Conservation (phyloP, 1,139 yeast genomes). For the Pneumocystis jirovecii region DNA sequence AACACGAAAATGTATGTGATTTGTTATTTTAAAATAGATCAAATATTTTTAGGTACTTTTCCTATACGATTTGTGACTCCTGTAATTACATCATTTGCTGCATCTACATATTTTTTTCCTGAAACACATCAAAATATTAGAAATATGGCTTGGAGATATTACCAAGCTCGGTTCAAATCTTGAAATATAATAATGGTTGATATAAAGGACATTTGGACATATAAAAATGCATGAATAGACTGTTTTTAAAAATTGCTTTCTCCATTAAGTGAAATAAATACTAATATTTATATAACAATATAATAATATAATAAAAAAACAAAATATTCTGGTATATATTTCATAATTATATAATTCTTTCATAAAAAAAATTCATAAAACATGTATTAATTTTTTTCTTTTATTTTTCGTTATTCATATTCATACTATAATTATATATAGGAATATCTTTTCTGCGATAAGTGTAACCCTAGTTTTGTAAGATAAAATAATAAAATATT, state of each 20-base stretch:
- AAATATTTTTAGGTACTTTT: conserved; percentile 1
- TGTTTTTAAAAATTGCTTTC: neutral
- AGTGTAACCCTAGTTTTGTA: neutral
- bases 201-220: neutral
- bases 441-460: neutral
- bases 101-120: conserved; percentile 9
- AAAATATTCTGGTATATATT: too few relatives aligned
- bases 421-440: neutral
- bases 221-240: neutral
- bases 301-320: neutral
- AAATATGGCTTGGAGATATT: neutral
- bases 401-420: neutral
- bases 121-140: conserved; percentile 10
- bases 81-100: conserved; percentile 8
- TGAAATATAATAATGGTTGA: neutral
- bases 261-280: too few relatives aligned
- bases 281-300: too few relatives aligned
- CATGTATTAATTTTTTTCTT: neutral
- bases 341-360: neutral
- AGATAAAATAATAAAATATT: neutral
- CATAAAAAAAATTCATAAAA: neutral
- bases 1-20: conserved; percentile 6
- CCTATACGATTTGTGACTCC: conserved; percentile 10
- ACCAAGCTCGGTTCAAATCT: neutral
- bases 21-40: neutral